Evolutionary conservation across 306 rosid genomes (phyloP).

Genomic region (Fragaria ananassa): DNA sequence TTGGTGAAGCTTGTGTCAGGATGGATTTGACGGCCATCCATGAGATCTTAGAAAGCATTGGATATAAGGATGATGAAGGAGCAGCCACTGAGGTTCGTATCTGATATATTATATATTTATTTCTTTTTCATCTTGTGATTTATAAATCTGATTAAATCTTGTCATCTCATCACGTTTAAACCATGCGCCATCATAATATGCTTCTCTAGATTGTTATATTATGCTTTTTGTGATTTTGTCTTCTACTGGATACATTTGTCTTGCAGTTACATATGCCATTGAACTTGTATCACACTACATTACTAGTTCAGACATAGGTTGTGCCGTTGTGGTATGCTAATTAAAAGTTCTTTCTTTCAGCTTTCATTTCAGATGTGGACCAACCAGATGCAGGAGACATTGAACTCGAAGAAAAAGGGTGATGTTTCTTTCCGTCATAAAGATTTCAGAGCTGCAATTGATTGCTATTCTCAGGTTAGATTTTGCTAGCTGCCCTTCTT

Average conservation of each 20-base stretch:
- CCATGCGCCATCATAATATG: not conserved
- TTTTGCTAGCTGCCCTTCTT: constrained; percentile 14
- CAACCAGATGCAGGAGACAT: constrained; percentile 91
- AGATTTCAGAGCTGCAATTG: constrained; percentile 65
- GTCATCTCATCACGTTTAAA: not conserved
- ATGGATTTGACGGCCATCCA: constrained; percentile 85
- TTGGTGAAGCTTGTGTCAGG: constrained; percentile 83
- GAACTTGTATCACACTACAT: not conserved
- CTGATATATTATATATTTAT: not conserved
- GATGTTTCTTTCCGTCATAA: constrained; percentile 78
- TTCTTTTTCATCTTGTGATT: not conserved
- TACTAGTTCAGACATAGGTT: not conserved
- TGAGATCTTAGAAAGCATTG: constrained; percentile 77
- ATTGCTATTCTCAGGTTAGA: constrained; percentile 71
- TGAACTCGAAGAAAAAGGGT: constrained; percentile 89
- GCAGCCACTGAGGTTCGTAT: constrained; percentile 83
- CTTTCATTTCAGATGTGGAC: constrained; percentile 99
- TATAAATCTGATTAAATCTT: not conserved
- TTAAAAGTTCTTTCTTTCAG: constrained; percentile 37
- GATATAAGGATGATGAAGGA: constrained; percentile 95
- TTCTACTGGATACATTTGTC: not conserved
- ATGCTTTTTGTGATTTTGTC: not conserved
- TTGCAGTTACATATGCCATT: not conserved
- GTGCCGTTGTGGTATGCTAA: constrained; percentile 13
- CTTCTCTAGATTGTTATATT: not conserved